A percentile compares a stretch with the other conserved stretches of the same genome.
Evolutionary conservation across 169 alveolate genomes (phyloP).

Genomic region (Pseudocohnilembus persalinus): DNA sequence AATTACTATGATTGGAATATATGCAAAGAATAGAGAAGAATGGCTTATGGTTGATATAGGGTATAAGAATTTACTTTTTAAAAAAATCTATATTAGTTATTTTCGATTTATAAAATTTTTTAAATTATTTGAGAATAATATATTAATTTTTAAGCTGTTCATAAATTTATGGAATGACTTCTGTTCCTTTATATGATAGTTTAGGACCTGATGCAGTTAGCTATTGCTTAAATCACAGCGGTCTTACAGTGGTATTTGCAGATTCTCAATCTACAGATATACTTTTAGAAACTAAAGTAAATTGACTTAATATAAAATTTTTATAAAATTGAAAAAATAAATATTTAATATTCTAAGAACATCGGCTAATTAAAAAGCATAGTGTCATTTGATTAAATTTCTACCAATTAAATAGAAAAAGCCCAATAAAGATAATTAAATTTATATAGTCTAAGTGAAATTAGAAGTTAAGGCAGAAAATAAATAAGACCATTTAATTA

Average conservation of each 20-base stretch:
- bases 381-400: constrained; percentile 44
- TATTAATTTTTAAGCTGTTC: not conserved
- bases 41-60: constrained; percentile 45
- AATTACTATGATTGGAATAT: constrained; percentile 35
- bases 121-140: not conserved
- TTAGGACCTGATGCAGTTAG: constrained; percentile 67
- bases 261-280: constrained; percentile 46
- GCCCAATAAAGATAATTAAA: constrained; percentile 27
- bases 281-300: constrained; percentile 9
- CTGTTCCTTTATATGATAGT: constrained; percentile 51
- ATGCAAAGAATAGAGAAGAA: constrained; percentile 43
- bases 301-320: no score
- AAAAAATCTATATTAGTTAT: not conserved
- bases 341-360: not conserved
- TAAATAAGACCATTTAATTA: constrained; percentile 26
- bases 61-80: constrained; percentile 7
- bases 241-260: constrained; percentile 55
- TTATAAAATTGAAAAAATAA: not conserved
- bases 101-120: no score
- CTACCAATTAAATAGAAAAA: constrained; percentile 24
- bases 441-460: constrained; percentile 7
- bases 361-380: constrained; percentile 38
- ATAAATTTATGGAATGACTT: constrained; percentile 7
- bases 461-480: constrained; percentile 34
- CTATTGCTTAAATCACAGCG: constrained; percentile 57